Evolutionary conservation across 306 rosid genomes (phyloP).

Genomic region (Astragalus glycyphyllos): DNA sequence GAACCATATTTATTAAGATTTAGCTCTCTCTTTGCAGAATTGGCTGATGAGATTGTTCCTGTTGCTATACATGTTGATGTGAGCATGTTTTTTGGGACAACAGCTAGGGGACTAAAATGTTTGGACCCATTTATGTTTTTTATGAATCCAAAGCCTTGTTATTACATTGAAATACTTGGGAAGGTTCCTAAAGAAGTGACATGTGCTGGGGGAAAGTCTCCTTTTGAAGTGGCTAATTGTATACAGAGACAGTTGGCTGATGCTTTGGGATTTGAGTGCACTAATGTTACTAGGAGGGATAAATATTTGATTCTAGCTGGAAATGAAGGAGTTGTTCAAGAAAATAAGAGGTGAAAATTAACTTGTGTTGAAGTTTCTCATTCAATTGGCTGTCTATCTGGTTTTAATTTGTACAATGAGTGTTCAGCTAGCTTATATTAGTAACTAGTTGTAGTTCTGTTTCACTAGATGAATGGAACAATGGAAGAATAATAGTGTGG

Average conservation of each 20-base stretch:
- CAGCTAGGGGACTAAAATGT: conserved; percentile 37
- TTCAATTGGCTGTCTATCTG: background rate
- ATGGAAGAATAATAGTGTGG: too few species aligned
- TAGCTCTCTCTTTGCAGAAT: conserved; percentile 43
- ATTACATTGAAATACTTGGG: conserved; percentile 26
- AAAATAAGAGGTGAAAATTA: conserved; percentile 14
- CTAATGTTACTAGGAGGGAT: conserved; percentile 41
- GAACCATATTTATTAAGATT: conserved; percentile 41
- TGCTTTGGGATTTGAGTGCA: conserved; percentile 44
- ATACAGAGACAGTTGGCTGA: conserved; percentile 23
- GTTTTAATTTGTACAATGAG: too few species aligned
- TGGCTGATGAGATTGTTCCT: conserved; percentile 42
- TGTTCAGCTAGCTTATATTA: too few species aligned
- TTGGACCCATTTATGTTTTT: conserved; percentile 39
- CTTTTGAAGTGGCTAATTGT: conserved; percentile 39
- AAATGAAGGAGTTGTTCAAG: conserved; percentile 40
- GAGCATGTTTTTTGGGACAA: conserved; percentile 43
- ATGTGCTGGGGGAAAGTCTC: conserved; percentile 36
- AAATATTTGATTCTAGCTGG: conserved; percentile 44
- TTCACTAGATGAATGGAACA: background rate
- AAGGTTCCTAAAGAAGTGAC: conserved; percentile 31
- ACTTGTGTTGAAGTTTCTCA: background rate
- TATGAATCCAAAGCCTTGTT: conserved; percentile 40
- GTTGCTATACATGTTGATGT: conserved; percentile 27
- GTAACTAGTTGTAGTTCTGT: background rate